phyloP scores from a whole-genome alignment of 805 yeast species.

The Metschnikowia chrysomelidarum region DNA sequence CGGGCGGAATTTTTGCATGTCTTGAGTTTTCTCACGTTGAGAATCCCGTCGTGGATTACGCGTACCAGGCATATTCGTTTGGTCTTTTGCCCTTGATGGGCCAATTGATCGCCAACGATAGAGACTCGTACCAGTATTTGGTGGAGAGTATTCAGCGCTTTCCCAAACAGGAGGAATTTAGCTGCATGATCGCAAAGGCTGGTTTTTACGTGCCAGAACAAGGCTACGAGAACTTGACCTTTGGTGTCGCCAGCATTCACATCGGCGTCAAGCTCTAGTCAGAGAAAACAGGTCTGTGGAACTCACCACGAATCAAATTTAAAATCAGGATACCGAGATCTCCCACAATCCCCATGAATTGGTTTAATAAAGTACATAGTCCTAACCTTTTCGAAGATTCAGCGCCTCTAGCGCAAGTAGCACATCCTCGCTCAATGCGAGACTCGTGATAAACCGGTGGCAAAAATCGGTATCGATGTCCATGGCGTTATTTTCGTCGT shows the following conservation, averaged over 20 bases:
- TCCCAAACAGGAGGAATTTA: slow-evolving; percentile 90
- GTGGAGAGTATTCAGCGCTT: slow-evolving; percentile 92
- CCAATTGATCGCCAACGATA: slow-evolving; percentile 90
- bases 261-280: slow-evolving; percentile 81
- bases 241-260: slow-evolving; percentile 95
- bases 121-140: slow-evolving; percentile 93
- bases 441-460: slow-evolving; percentile 23
- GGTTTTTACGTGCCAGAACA: slow-evolving; percentile 84
- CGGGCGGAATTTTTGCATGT: slow-evolving; percentile 98
- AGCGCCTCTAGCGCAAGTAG: slow-evolving; percentile 21
- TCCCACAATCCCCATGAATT: neutral
- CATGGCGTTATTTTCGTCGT: slow-evolving; percentile 15
- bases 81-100: slow-evolving; percentile 91
- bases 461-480: slow-evolving; percentile 24
- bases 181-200: slow-evolving; percentile 88
- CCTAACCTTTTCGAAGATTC: slow-evolving; percentile 2
- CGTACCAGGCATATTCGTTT: slow-evolving; percentile 87
- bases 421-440: slow-evolving; percentile 35
- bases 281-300: no score
- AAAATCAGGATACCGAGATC: no score
- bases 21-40: slow-evolving; percentile 92
- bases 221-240: slow-evolving; percentile 92
- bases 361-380: slow-evolving; percentile 10
- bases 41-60: slow-evolving; percentile 67
- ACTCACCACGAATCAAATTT: no score